A percentile compares a stretch with the other conserved stretches of the same genome.
Conservation (phyloP, 352 stramenopile species). For the Pythium biforme region DNA sequence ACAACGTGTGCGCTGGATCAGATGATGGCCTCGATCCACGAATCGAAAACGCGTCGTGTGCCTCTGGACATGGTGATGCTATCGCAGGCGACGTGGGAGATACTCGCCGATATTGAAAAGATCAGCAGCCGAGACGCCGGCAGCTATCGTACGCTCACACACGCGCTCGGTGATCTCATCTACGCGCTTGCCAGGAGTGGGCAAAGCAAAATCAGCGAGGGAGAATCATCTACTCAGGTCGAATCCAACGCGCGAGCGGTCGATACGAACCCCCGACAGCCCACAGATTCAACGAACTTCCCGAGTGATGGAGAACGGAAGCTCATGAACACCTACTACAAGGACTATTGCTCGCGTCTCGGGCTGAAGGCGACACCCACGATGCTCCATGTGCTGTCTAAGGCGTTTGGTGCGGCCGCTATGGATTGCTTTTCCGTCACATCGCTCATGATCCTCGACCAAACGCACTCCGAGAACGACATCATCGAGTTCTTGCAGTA, state of each 20-base stretch:
- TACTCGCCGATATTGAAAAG: constrained; percentile 47
- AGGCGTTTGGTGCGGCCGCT: constrained; percentile 43
- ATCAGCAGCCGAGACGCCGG: not conserved
- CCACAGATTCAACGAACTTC: not conserved
- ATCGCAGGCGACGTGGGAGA: constrained; percentile 55
- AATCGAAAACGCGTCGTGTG: constrained; percentile 18
- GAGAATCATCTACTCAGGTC: not conserved
- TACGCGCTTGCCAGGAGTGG: constrained; percentile 35
- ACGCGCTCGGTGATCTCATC: constrained; percentile 38
- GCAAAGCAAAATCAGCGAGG: constrained; percentile 31
- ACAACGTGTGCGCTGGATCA: constrained; percentile 25
- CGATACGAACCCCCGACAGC: not conserved
- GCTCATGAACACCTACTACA: constrained; percentile 67
- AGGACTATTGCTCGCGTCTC: constrained; percentile 45
- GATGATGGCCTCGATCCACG: constrained; percentile 39
- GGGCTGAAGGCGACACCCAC: constrained; percentile 42
- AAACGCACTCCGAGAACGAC: constrained; percentile 31
- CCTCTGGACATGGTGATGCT: constrained; percentile 50
- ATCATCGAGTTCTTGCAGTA: constrained; percentile 36
- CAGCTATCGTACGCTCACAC: constrained; percentile 14
- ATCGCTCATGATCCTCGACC: constrained; percentile 55
- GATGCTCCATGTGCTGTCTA: constrained; percentile 49
- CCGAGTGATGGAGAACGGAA: constrained; percentile 41
- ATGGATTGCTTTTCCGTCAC: constrained; percentile 55
- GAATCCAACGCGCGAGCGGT: not conserved